phyloP scores from a whole-genome alignment of 1,284 basidiomycete species.

The Moesziomyces sp. region DNA sequence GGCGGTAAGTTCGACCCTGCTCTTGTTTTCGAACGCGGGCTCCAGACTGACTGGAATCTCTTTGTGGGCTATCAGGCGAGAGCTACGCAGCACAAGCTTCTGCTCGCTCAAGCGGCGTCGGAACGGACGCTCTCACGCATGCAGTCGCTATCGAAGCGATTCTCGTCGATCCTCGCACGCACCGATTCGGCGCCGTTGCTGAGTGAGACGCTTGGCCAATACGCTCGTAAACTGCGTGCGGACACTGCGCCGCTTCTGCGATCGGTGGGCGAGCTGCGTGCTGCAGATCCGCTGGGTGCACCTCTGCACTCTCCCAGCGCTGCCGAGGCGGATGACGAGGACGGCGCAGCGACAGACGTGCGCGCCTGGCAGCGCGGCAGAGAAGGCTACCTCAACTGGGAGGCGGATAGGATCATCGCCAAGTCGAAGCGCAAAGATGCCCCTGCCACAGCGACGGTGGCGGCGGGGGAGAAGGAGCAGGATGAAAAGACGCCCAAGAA shows the following conservation, averaged over 20 bases:
- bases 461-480: not conserved
- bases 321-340: slow-evolving; percentile 15
- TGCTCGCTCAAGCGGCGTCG: slow-evolving; percentile 31
- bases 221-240: slow-evolving; percentile 45
- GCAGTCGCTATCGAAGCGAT: slow-evolving; percentile 24
- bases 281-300: slow-evolving; percentile 49
- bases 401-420: slow-evolving; percentile 56
- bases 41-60: not conserved
- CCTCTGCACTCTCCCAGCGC: slow-evolving; percentile 26
- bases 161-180: slow-evolving; percentile 22
- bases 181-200: slow-evolving; percentile 9
- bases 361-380: slow-evolving; percentile 53
- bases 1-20: slow-evolving; percentile 20
- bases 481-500: slow-evolving; percentile 36
- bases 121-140: slow-evolving; percentile 29
- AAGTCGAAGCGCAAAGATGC: slow-evolving; percentile 25
- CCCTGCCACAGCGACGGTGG: not conserved
- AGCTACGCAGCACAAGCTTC: slow-evolving; percentile 44
- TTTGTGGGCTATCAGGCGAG: slow-evolving; percentile 18
- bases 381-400: slow-evolving; percentile 62
- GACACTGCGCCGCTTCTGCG: slow-evolving; percentile 45
- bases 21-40: not conserved
- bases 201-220: slow-evolving; percentile 27
- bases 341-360: slow-evolving; percentile 15
- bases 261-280: slow-evolving; percentile 42